Evolutionary conservation across 345 rosid species (phyloP), one percentile per base, ranked within the genome.

Genomic region (Zanthoxylum bungeanum): DNA sequence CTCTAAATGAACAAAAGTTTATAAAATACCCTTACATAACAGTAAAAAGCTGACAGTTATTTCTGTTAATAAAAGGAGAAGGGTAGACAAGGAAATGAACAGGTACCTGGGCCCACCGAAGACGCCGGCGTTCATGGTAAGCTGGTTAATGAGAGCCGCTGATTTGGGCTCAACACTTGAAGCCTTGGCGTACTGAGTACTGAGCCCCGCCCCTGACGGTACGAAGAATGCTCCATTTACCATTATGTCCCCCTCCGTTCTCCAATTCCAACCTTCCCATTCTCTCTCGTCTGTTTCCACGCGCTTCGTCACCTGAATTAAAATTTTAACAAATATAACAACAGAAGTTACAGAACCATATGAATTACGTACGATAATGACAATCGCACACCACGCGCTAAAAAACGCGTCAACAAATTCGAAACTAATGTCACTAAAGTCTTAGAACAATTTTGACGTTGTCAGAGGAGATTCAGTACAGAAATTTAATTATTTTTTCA

Each of bases 241-340:
- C 93, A 96, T 72, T 2, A 91, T 12, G 79, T 96, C 99, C 64
- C 97, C 97, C 3, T 91, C 98, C 21, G 97, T 91, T 28, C 97
- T 86, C 99, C 99, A 96, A 72, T 96, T 96, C 99, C 99, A 96
- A 19, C 19, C 82, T 4, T 66, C 10, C 99, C 98, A 93, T 0
- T 85, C 85, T 24, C 58, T 69, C 78, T 89, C 98, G 39, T 84
- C 77, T 4, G 93, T 73, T 0, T 91, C 93, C 82, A 93, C 99
- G 46, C 99, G 87, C 82, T 91, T 96, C 5, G 99, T 96, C 78
- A 96, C 98, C 99, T 96, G 75, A 17, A 30, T 2, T 17, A 14
- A 4, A 9, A n/a, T n/a, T n/a, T n/a, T n/a, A n/a, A n/a, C n/a
- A n/a, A n/a, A n/a, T n/a, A n/a, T n/a, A n/a, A n/a, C n/a, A n/a